Percentiles rank a stretch among this genome's conserved stretches.
phyloP scores from a whole-genome alignment of 2,329 filamentous ascomycete species.

The Amylocarpus encephaloides region DNA sequence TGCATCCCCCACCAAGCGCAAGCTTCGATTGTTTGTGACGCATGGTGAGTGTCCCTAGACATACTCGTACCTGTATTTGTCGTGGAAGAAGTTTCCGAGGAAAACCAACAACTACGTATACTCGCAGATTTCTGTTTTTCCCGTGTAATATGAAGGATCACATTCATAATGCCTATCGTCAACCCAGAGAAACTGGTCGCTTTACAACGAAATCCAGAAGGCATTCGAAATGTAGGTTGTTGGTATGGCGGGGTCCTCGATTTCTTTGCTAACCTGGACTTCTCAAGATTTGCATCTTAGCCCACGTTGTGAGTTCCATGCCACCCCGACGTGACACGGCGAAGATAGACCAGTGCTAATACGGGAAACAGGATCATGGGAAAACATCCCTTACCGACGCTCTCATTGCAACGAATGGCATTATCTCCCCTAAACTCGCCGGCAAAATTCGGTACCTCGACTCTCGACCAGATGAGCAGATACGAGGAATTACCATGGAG shows the following conservation, averaged over 20 bases:
- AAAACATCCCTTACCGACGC: constrained; percentile 97
- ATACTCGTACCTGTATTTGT: neutral
- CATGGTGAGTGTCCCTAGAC: neutral
- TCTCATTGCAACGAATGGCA: constrained; percentile 95
- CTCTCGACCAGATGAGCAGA: constrained; percentile 91
- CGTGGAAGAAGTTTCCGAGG: neutral
- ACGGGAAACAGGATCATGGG: constrained; percentile 69
- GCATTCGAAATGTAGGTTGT: constrained; percentile 79
- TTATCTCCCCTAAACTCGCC: constrained; percentile 95
- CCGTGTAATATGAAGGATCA: constrained; percentile 12
- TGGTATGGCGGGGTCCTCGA: constrained; percentile 20
- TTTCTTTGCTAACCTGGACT: constrained; percentile 13
- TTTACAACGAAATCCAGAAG: constrained; percentile 80
- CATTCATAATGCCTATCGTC: constrained; percentile 73
- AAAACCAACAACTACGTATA: neutral
- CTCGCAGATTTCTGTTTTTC: neutral
- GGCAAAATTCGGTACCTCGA: constrained; percentile 98
- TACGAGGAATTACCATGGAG: constrained; percentile 98
- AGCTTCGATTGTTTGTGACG: no score
- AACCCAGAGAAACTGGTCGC: constrained; percentile 82
- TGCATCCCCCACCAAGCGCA: no score
- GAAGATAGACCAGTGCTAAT: constrained; percentile 1
- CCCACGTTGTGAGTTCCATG: constrained; percentile 63
- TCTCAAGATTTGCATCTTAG: constrained; percentile 80
- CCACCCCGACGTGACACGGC: neutral